Conservation (phyloP, 306 rosid genomes). For the Malus sylvestris region DNA sequence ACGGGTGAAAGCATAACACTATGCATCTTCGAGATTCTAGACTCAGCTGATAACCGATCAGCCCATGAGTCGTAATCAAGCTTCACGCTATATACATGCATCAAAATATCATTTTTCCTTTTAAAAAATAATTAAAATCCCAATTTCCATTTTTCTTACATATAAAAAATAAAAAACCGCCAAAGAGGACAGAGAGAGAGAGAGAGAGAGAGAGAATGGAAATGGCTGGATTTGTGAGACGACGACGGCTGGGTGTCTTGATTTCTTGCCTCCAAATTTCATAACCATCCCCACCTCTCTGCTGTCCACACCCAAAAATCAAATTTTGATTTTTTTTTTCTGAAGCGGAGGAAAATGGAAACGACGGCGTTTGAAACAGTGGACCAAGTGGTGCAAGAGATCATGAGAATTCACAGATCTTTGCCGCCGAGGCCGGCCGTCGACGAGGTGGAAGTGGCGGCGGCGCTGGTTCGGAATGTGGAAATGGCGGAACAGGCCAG, state of each 20-base stretch:
- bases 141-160: neutral
- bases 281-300: neutral
- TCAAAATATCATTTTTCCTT: neutral
- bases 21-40: too few species aligned
- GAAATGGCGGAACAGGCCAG: slow-evolving; percentile 61
- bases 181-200: slow-evolving; percentile 1
- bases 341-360: slow-evolving; percentile 26
- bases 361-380: slow-evolving; percentile 34
- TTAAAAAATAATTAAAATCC: neutral
- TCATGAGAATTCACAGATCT: slow-evolving; percentile 73
- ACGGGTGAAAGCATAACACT: too few species aligned
- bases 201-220: slow-evolving; percentile 13
- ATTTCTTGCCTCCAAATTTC: slow-evolving; percentile 8
- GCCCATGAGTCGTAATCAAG: neutral
- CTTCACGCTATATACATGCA: neutral
- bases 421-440: slow-evolving; percentile 54
- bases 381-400: slow-evolving; percentile 61
- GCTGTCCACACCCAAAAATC: neutral
- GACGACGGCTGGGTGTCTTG: slow-evolving; percentile 1
- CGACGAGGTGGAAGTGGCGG: slow-evolving; percentile 81
- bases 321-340: neutral
- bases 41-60: neutral
- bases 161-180: slow-evolving; percentile 2
- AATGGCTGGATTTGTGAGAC: slow-evolving; percentile 26
- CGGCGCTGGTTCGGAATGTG: slow-evolving; percentile 41